phyloP scores from a whole-genome alignment of 2,329 filamentous ascomycete genomes.

The Stagonosporopsis tanaceti region DNA sequence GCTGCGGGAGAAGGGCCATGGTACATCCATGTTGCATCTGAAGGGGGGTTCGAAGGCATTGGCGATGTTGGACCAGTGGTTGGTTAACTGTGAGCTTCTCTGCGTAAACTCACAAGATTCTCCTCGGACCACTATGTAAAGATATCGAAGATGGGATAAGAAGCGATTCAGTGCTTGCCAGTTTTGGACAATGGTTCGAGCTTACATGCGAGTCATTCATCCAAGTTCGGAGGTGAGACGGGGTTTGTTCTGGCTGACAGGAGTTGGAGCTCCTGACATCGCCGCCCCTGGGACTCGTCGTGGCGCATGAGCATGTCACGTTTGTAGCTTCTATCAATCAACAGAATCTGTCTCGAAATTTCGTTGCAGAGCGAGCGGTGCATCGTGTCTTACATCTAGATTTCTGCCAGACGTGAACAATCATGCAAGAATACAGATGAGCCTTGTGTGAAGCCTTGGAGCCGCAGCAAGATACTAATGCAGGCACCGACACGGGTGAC shows the following conservation, averaged over 20 bases:
- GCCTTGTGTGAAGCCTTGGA: background rate
- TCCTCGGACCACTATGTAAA: background rate
- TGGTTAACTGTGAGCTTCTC: background rate
- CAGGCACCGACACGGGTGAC: background rate
- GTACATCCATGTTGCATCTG: conserved; percentile 22
- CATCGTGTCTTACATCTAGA: too few species aligned
- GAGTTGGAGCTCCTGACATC: background rate
- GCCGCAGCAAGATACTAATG: background rate
- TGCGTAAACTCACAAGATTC: background rate
- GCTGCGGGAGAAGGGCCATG: conserved; percentile 31
- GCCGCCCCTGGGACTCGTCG: background rate
- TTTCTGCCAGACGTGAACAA: background rate
- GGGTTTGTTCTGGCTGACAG: background rate
- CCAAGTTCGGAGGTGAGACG: background rate
- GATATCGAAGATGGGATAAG: background rate
- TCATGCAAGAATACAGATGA: background rate
- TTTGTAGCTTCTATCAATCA: background rate
- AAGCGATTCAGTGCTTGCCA: background rate
- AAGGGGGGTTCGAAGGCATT: conserved; percentile 1
- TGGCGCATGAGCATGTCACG: background rate
- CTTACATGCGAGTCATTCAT: background rate
- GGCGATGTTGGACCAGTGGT: background rate
- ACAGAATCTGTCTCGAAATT: background rate
- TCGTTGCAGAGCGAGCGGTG: background rate
- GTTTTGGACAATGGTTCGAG: background rate